Evolutionary conservation across 805 yeast genomes (phyloP).

Genomic region (Wickerhamiella hasegawae): DNA sequence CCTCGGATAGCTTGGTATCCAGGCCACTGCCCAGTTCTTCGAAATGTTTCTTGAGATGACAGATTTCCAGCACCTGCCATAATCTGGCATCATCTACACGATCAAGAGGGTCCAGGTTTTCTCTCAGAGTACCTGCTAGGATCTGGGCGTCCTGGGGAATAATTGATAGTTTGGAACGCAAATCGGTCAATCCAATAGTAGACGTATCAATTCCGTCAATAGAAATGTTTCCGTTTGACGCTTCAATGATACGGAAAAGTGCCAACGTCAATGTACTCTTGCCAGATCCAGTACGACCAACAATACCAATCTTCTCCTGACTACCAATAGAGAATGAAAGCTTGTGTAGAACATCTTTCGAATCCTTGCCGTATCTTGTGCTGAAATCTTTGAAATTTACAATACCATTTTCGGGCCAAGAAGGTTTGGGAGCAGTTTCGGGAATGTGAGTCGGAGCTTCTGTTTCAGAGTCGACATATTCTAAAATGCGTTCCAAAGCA

Average conservation of each 20-base stretch:
- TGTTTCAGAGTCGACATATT: constrained; percentile 56
- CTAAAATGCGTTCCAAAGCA: constrained; percentile 69
- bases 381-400: constrained; percentile 56
- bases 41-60: constrained; percentile 62
- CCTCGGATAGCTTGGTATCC: constrained; percentile 40
- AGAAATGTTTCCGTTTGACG: constrained; percentile 49
- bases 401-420: constrained; percentile 64
- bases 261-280: constrained; percentile 61
- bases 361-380: constrained; percentile 63
- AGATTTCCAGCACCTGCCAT: constrained; percentile 63
- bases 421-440: constrained; percentile 43
- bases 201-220: constrained; percentile 62
- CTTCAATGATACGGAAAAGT: constrained; percentile 73
- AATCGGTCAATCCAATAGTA: constrained; percentile 55
- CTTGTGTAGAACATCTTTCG: constrained; percentile 61
- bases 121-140: constrained; percentile 71
- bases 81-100: constrained; percentile 51
- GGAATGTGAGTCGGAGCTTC: constrained; percentile 72
- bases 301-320: constrained; percentile 81
- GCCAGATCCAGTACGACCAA: constrained; percentile 96
- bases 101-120: constrained; percentile 71
- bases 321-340: constrained; percentile 48
- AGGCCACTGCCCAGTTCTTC: constrained; percentile 33
- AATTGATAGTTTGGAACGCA: constrained; percentile 63
- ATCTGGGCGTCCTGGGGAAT: constrained; percentile 93